These are phyloP conservation scores for Collybia nuda DNA, from an alignment of 768 basidiomycete genomes.

Conservation along the genomic window DNA sequence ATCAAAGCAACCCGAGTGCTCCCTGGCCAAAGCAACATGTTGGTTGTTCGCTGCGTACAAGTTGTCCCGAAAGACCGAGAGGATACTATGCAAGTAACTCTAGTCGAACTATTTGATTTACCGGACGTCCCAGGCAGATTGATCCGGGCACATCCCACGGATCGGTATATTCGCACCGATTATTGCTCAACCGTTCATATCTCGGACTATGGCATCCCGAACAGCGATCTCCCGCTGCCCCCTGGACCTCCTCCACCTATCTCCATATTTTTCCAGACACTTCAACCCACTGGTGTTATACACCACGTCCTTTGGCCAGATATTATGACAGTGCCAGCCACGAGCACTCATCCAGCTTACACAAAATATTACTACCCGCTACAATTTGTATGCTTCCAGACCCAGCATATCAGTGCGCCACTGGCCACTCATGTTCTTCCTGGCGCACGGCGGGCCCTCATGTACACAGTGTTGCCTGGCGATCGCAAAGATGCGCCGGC, in stretches of 20 bases:
- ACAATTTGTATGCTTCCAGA: constrained; percentile 22
- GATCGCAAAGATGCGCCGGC: constrained; percentile 31
- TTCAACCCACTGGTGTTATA: constrained; percentile 25
- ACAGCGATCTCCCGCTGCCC: constrained; percentile 25
- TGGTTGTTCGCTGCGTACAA: constrained; percentile 47
- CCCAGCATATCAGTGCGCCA: constrained; percentile 23
- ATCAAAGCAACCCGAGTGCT: constrained; percentile 54
- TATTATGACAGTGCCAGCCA: constrained; percentile 8
- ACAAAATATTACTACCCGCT: constrained; percentile 22
- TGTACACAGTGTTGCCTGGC: constrained; percentile 33
- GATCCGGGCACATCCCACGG: too few species aligned
- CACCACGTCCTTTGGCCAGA: constrained; percentile 34
- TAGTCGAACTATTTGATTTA: constrained; percentile 4
- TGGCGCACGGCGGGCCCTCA: constrained; percentile 41
- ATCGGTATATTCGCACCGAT: too few species aligned
- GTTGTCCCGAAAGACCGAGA: constrained; percentile 6
- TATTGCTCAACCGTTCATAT: constrained; percentile 28
- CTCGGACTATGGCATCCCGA: constrained; percentile 36
- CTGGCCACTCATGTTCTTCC: constrained; percentile 34
- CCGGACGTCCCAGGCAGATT: constrained; percentile 20
- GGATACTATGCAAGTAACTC: constrained; percentile 2
- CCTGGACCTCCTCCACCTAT: constrained; percentile 35
- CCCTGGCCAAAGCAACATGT: constrained; percentile 49
- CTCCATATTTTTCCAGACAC: constrained; percentile 34
- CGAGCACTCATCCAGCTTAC: constrained; percentile 2